Conservation (phyloP, 1,139 yeast species). For the Pichia sp. region DNA sequence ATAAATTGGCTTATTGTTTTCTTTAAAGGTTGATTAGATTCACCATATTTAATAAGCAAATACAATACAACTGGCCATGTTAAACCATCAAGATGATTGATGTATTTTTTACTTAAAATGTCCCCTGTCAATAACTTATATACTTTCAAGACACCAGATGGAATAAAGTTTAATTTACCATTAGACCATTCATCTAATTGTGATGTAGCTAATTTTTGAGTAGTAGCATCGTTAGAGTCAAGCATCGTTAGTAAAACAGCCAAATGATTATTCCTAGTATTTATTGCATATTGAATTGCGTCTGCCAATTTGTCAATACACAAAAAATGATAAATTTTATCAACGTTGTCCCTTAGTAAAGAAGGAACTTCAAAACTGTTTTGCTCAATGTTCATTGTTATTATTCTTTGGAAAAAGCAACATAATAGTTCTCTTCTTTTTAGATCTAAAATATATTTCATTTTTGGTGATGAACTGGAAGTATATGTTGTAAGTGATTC, state of each 20-base stretch:
- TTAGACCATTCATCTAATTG: constrained; percentile 65
- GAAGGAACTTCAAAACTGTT: constrained; percentile 17
- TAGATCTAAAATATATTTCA: constrained; percentile 27
- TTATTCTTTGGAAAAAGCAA: constrained; percentile 52
- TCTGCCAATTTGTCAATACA: constrained; percentile 51
- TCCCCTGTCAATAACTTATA: constrained; percentile 64
- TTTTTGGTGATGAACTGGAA: constrained; percentile 26
- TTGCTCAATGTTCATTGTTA: constrained; percentile 39
- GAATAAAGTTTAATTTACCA: constrained; percentile 40
- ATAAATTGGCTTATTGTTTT: constrained; percentile 16
- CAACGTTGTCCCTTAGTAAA: constrained; percentile 32
- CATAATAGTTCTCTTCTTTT: constrained; percentile 43
- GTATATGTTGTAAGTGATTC: constrained; percentile 28
- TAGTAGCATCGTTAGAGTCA: constrained; percentile 60
- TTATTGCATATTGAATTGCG: constrained; percentile 59
- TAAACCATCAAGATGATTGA: constrained; percentile 39
- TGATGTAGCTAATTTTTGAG: constrained; percentile 46
- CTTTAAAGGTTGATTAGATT: constrained; percentile 29
- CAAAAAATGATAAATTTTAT: constrained; percentile 46
- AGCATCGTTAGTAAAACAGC: constrained; percentile 64
- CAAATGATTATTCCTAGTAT: constrained; percentile 57
- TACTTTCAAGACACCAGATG: constrained; percentile 47
- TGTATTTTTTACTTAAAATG: constrained; percentile 29
- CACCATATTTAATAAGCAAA: constrained; percentile 55
- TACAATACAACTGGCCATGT: constrained; percentile 67